Percentiles rank a stretch among this genome's conserved stretches.
Evolutionary conservation across 257 asterid species (phyloP).

Genomic region (Nyctanthes arbortristis): DNA sequence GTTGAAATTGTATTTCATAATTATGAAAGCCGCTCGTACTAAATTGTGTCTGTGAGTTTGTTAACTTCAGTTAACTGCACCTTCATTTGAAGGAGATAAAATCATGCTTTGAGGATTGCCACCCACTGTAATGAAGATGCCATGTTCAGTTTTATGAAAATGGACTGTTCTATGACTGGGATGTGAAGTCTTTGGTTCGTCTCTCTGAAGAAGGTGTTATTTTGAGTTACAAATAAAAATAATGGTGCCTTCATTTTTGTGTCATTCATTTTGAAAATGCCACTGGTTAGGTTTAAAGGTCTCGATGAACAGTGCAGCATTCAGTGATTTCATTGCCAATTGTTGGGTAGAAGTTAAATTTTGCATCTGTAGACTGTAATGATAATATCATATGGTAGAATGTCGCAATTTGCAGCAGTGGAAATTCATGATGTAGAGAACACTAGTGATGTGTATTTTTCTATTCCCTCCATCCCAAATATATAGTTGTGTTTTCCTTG

Average conservation of each 20-base stretch:
- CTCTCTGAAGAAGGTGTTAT: neutral
- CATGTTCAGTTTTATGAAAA: neutral
- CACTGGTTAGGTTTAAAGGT: neutral
- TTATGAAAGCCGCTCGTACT: neutral
- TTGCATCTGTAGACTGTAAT: neutral
- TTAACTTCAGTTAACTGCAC: neutral
- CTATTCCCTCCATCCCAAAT: too few species aligned
- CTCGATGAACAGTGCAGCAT: neutral
- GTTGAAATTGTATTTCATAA: constrained; percentile 4
- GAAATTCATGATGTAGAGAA: neutral
- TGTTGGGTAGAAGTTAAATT: neutral
- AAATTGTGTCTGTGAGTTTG: neutral
- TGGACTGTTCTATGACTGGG: neutral
- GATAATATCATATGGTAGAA: neutral
- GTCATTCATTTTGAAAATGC: neutral
- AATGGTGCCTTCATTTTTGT: neutral
- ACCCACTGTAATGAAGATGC: neutral
- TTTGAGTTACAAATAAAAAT: neutral
- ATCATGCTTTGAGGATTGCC: neutral
- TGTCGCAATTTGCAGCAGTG: neutral
- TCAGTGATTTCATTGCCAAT: neutral
- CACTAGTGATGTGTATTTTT: neutral
- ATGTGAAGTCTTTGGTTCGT: neutral
- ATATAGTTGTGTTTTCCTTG: too few species aligned
- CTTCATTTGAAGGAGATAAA: neutral